A percentile compares a stretch with the other conserved stretches of the same genome.
Conservation (phyloP, 2,329 filamentous ascomycete genomes). For the Graphilbum sp. region DNA sequence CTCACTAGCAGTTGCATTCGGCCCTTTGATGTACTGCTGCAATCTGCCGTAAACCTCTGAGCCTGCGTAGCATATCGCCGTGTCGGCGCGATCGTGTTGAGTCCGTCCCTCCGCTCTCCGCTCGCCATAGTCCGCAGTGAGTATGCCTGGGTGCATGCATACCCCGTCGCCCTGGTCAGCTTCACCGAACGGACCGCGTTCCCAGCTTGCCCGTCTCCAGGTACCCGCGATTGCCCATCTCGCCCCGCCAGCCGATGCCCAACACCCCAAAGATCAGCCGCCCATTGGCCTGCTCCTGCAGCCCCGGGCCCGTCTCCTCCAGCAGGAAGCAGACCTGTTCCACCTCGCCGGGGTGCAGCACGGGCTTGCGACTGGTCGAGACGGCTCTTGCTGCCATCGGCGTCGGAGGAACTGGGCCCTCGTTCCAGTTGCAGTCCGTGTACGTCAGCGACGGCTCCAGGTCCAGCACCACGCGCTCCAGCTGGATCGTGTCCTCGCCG, state of each 20-base stretch:
- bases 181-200: constrained; percentile 20
- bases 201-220: constrained; percentile 74
- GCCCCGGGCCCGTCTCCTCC: constrained; percentile 23
- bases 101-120: too few relatives aligned
- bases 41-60: too few relatives aligned
- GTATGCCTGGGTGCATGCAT: too few relatives aligned
- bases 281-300: constrained; percentile 18
- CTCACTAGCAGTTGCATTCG: too few relatives aligned
- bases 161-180: background rate
- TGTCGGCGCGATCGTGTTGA: too few relatives aligned
- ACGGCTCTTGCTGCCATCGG: background rate
- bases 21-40: too few relatives aligned
- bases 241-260: constrained; percentile 72
- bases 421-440: constrained; percentile 41
- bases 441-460: constrained; percentile 33
- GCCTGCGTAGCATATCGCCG: too few relatives aligned
- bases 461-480: constrained; percentile 49
- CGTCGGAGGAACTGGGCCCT: constrained; percentile 1
- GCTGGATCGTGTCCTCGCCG: constrained; percentile 63
- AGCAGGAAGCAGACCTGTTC: constrained; percentile 51
- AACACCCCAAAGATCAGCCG: constrained; percentile 57
- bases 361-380: constrained; percentile 22
- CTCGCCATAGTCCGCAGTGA: too few relatives aligned
- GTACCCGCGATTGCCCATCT: constrained; percentile 79
- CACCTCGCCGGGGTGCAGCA: constrained; percentile 45